Conservation (phyloP, 2,329 filamentous ascomycete species). For the Trematosphaeria pertusa region DNA sequence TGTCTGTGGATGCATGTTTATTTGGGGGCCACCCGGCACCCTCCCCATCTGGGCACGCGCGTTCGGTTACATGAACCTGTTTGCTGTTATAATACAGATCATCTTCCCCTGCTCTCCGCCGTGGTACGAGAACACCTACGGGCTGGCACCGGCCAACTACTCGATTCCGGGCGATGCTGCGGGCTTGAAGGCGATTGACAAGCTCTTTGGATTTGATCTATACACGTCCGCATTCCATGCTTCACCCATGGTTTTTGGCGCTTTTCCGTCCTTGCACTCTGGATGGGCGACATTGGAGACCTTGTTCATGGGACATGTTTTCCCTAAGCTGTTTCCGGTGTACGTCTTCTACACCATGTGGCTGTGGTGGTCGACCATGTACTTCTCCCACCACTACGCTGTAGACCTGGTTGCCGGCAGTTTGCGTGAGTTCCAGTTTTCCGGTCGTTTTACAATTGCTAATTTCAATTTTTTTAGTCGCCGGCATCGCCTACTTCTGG, state of each 20-base stretch:
- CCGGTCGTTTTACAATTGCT: too few species aligned
- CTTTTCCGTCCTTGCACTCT: slow-evolving; percentile 92
- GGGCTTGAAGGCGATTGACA: slow-evolving; percentile 86
- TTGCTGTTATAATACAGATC: slow-evolving; percentile 86
- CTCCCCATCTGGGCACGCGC: slow-evolving; percentile 83
- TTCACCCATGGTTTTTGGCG: slow-evolving; percentile 90
- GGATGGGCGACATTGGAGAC: slow-evolving; percentile 88
- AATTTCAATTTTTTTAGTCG: slow-evolving; percentile 54
- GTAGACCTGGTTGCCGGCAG: slow-evolving; percentile 90
- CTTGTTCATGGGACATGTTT: slow-evolving; percentile 90
- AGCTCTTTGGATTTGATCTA: slow-evolving; percentile 87
- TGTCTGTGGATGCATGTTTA: slow-evolving; percentile 79
- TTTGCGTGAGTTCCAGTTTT: slow-evolving; percentile 62
- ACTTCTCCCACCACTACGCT: slow-evolving; percentile 95
- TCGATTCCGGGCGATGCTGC: slow-evolving; percentile 89
- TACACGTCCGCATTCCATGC: slow-evolving; percentile 93
- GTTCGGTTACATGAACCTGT: slow-evolving; percentile 92
- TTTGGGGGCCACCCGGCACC: slow-evolving; percentile 86
- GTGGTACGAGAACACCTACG: slow-evolving; percentile 96
- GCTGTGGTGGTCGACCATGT: slow-evolving; percentile 99
- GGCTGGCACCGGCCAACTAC: slow-evolving; percentile 89
- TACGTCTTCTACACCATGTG: slow-evolving; percentile 87
- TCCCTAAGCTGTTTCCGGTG: slow-evolving; percentile 79
- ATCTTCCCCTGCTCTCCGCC: slow-evolving; percentile 92
- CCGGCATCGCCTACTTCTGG: slow-evolving; percentile 81